Conservation (phyloP, 345 rosid species). For the Pistacia atlantica region DNA sequence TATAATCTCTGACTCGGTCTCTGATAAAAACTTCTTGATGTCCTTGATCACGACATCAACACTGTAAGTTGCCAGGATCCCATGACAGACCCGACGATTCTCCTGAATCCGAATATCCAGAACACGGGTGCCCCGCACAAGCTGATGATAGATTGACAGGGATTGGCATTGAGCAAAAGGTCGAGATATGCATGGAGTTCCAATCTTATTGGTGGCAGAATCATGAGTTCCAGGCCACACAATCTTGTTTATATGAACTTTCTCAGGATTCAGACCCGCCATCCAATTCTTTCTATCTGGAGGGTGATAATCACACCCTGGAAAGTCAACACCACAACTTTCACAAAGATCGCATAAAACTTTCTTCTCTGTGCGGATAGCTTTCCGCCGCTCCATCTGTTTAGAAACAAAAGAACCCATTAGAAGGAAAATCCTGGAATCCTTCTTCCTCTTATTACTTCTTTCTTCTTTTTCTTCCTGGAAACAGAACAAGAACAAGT, state of each 20-base stretch:
- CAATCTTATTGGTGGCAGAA: constrained; percentile 89
- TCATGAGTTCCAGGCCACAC: constrained; percentile 99
- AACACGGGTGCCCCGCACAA: constrained; percentile 64
- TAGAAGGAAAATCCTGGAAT: neutral
- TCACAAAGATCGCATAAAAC: constrained; percentile 46
- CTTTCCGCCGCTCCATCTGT: constrained; percentile 52
- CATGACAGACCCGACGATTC: constrained; percentile 80
- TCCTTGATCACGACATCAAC: constrained; percentile 69
- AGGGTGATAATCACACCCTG: constrained; percentile 64
- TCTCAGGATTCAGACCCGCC: constrained; percentile 54
- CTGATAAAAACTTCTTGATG: constrained; percentile 65
- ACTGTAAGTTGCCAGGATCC: constrained; percentile 64
- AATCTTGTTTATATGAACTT: constrained; percentile 62
- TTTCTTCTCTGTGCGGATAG: constrained; percentile 54
- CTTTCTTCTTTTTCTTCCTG: constrained; percentile 10
- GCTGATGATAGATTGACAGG: constrained; percentile 70
- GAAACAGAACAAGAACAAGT: neutral
- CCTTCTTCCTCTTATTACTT: neutral
- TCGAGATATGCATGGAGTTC: constrained; percentile 63
- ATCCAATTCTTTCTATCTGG: constrained; percentile 82
- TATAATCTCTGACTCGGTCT: constrained; percentile 75
- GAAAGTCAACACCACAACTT: constrained; percentile 53
- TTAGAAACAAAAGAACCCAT: constrained; percentile 81
- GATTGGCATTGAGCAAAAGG: constrained; percentile 94
- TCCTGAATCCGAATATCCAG: constrained; percentile 76